Base-by-base conservation (phyloP, 2,329 filamentous ascomycete genomes). In the Nakataea oryzae region DNA sequence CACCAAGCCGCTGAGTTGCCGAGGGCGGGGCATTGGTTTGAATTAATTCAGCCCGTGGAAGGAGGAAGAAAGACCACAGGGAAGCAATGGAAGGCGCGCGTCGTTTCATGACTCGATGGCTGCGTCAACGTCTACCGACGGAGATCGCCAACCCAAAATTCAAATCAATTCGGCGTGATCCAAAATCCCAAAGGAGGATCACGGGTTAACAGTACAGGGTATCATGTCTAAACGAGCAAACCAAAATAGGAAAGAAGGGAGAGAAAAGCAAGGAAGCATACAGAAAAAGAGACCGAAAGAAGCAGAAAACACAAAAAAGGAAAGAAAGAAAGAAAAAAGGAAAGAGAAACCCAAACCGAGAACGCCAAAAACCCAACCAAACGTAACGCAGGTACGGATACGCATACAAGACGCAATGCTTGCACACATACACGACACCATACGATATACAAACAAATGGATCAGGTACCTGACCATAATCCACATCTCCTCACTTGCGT, bases 381-480 rank as follows among this genome's bases (percentile, higher is more conserved):
- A 60, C 63, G 61, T 63, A n/a, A 64, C 56, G 67, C 64, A 65
- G 58, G 59, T 63, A 63, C 59, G 63, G 59, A 65, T 65, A 61
- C 27, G 61, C 57, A 61, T 41, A 61, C 30, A 62, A 57, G 58
- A 64, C 59, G n/a, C 26, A 62, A 64, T 55, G 30, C 56, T 60
- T 14, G 56, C n/a, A 62, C 50, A 34, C 60, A 62, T 34, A 55
- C n/a, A 62, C 54, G 41, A 61, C 63, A 58, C 32, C 63, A 62
- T 32, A 61, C 24, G 60, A 59, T 56, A 63, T 55, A 59, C 61
- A 62, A 66, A 65, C 50, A 28, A 26, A 28, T 59, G 50, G 47
- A 59, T 59, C 67, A 63, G n/a, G n/a, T n/a, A n/a, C n/a, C n/a
- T 67, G 68, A n/a, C 54, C 24, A 47, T n/a, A 21, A 47, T 21